Conservation (phyloP, 257 asterid genomes). For the Solanum chmielewskii region DNA sequence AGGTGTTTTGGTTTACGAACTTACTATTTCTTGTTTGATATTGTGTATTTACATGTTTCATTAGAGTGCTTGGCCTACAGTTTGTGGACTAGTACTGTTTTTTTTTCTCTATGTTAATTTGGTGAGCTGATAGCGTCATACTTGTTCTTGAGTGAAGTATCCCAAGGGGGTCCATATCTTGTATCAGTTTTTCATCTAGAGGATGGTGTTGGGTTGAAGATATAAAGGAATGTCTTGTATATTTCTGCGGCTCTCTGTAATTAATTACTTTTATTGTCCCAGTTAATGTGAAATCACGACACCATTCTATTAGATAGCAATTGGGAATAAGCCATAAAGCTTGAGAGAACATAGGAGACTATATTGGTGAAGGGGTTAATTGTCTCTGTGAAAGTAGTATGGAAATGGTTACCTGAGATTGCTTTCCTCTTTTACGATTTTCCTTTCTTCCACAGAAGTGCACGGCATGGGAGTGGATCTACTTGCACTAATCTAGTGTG, state of each 20-base stretch:
- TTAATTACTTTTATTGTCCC: background rate
- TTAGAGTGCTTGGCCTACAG: background rate
- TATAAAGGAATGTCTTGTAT: background rate
- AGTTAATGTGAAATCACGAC: background rate
- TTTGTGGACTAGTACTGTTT: background rate
- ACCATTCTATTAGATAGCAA: background rate
- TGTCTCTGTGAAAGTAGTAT: background rate
- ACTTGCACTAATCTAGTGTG: background rate
- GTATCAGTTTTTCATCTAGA: background rate
- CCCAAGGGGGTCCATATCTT: background rate
- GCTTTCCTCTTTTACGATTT: background rate
- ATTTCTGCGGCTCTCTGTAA: background rate
- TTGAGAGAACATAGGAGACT: background rate
- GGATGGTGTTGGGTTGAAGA: background rate
- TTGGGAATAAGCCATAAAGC: background rate
- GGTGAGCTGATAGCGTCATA: background rate
- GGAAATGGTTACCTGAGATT: background rate
- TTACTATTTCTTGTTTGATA: background rate
- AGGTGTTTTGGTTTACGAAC: background rate
- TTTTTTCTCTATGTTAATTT: background rate
- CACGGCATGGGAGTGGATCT: background rate
- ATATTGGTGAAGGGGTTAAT: background rate
- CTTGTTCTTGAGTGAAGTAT: background rate
- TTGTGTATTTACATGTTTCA: background rate
- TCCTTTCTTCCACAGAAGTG: background rate